Evolutionary conservation across 768 basidiomycete genomes (phyloP), one percentile per base, ranked within the genome.

Genomic region (Boletus reticulatus): DNA sequence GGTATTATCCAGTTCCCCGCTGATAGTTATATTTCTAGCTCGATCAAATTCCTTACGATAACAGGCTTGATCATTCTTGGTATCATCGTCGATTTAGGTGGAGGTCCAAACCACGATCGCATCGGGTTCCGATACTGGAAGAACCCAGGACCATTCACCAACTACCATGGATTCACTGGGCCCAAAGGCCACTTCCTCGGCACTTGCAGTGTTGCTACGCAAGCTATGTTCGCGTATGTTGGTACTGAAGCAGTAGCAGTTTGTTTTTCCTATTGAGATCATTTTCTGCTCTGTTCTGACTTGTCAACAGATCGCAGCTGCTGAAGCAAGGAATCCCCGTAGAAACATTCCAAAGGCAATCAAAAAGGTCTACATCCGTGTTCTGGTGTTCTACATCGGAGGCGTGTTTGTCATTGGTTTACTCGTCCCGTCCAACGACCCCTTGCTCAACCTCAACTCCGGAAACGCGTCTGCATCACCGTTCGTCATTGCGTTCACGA

Each of bases 91-190:
- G 53, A 55, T 36, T 31, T 55, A 14, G 53, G 53, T 29, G 53
- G 53, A 20, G 42, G 48, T 22, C 48, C 53, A 14, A 49, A 13
- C 1, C 53, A 49, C 12, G 53, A 55, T 49, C 48, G 36, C 7
- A 44, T 55, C 31, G 53, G 53, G 19, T 55, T 78, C 58, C 73
- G 75, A 2, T 79, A 75, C 64, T 78, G 76, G 76, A 75, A 69
- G 44, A 48, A 84, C 6, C 53, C 53, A 9, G 53, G 53, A 8
- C 53, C 53, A 11, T 55, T 55, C 27, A 8, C 36, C 4, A 7
- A 38, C 36, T 55, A 49, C 11, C 11, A 13, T 17, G 53, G 48
- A 20, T 6, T 43, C 13, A 43, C 47, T 14, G 53, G 42, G 1
- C 24, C 53, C 3, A 49, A 43, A 1, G 53, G 53, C 11, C 53